Evolutionary conservation across 371 early-diverging fungal genomes (phyloP).

Genomic region (Mycotypha africana): DNA sequence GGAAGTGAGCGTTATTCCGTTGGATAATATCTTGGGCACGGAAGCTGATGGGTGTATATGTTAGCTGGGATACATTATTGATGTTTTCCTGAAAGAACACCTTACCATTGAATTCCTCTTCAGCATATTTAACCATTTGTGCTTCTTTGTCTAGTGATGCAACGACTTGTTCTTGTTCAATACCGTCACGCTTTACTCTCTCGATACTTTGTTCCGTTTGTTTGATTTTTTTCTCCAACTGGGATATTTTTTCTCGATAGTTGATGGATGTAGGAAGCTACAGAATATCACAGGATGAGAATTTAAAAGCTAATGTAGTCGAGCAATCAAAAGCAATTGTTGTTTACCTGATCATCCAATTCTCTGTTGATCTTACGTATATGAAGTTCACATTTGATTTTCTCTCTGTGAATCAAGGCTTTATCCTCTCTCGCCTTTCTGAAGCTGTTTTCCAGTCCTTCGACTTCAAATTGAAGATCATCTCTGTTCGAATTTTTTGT

Average conservation of each 20-base stretch:
- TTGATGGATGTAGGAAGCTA: slow-evolving; percentile 56
- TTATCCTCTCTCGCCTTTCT: slow-evolving; percentile 64
- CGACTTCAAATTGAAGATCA: slow-evolving; percentile 26
- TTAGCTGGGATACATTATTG: not conserved
- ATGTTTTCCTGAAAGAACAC: not conserved
- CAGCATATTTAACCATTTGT: slow-evolving; percentile 7
- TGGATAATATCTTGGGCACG: too few species aligned
- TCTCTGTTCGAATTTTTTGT: slow-evolving; percentile 29
- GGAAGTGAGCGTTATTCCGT: slow-evolving; percentile 19
- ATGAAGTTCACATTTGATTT: slow-evolving; percentile 62
- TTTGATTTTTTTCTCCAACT: slow-evolving; percentile 61
- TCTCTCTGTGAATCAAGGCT: slow-evolving; percentile 73
- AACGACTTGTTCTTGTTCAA: slow-evolving; percentile 39
- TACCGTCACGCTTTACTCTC: slow-evolving; percentile 52
- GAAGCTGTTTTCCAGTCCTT: slow-evolving; percentile 45
- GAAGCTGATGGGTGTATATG: slow-evolving; percentile 6
- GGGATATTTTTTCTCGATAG: slow-evolving; percentile 67
- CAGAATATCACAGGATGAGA: not conserved
- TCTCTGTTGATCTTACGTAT: slow-evolving; percentile 63
- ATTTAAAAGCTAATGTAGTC: too few species aligned
- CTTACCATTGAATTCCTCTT: slow-evolving; percentile 4
- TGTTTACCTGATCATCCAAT: slow-evolving; percentile 56
- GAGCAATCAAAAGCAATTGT: not conserved
- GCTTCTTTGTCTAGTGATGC: slow-evolving; percentile 18
- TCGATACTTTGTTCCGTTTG: slow-evolving; percentile 52